phyloP scores from a whole-genome alignment of 768 basidiomycete genomes.

The Hericium rajendrae region DNA sequence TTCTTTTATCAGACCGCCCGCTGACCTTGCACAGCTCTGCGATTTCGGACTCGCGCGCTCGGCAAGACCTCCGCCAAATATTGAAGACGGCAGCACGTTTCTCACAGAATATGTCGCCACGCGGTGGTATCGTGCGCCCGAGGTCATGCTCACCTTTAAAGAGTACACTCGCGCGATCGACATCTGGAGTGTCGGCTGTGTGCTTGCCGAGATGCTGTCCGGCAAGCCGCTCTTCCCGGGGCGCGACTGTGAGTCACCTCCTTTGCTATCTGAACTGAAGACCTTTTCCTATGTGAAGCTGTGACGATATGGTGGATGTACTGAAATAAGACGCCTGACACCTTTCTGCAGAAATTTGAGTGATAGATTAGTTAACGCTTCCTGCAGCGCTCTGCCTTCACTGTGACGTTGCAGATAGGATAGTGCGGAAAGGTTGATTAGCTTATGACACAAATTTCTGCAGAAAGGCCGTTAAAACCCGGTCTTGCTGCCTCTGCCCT shows the following conservation, averaged over 20 bases:
- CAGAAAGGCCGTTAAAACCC: slow-evolving; percentile 19
- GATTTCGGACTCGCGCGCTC: slow-evolving; percentile 86
- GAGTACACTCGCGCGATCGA: slow-evolving; percentile 87
- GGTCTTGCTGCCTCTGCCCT: too few species aligned
- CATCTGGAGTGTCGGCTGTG: slow-evolving; percentile 82
- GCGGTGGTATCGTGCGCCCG: slow-evolving; percentile 95
- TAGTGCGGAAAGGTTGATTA: too few species aligned
- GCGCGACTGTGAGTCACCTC: slow-evolving; percentile 61
- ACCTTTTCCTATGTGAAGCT: neutral
- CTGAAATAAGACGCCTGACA: neutral
- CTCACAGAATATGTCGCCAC: slow-evolving; percentile 97
- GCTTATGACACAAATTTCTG: neutral
- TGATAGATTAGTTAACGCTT: too few species aligned
- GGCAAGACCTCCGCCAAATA: slow-evolving; percentile 62
- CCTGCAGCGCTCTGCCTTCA: too few species aligned
- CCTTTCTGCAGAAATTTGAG: too few species aligned
- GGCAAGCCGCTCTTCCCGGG: slow-evolving; percentile 94
- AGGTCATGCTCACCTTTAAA: slow-evolving; percentile 97
- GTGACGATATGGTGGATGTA: too few species aligned
- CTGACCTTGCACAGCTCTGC: slow-evolving; percentile 41
- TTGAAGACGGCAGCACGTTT: slow-evolving; percentile 71
- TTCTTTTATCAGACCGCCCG: neutral
- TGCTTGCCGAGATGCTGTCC: slow-evolving; percentile 83
- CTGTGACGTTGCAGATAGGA: too few species aligned
- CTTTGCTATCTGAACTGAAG: neutral